phyloP scores from a whole-genome alignment of 768 basidiomycete genomes.

The Kondoa subrosea region DNA sequence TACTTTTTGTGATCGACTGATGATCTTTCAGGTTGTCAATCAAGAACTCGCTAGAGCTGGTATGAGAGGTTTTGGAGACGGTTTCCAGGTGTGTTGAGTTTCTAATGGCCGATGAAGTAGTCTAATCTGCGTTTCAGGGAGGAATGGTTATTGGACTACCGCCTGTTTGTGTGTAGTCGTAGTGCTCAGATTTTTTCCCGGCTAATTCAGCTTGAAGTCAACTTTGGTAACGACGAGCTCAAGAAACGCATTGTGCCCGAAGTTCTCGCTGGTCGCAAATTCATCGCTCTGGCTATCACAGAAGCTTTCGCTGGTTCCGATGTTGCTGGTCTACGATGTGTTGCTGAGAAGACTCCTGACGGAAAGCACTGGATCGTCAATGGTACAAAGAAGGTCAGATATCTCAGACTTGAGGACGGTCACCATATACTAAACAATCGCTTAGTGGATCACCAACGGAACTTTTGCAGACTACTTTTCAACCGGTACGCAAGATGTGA shows the following conservation, averaged over 20 bases:
- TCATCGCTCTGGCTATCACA: slow-evolving; percentile 70
- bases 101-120: too few species aligned
- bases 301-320: slow-evolving; percentile 35
- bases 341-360: slow-evolving; percentile 40
- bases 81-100: too few species aligned
- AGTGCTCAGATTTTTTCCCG: neutral
- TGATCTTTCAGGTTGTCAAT: slow-evolving; percentile 43
- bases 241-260: slow-evolving; percentile 55
- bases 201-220: slow-evolving; percentile 38
- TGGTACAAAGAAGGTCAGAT: neutral
- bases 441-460: slow-evolving; percentile 18
- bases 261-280: slow-evolving; percentile 44
- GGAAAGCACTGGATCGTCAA: slow-evolving; percentile 50
- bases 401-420: neutral
- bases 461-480: neutral
- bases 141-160: slow-evolving; percentile 38
- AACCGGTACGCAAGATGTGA: slow-evolving; percentile 12
- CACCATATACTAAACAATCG: slow-evolving; percentile 68
- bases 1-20: neutral
- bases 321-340: slow-evolving; percentile 21
- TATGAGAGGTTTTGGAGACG: slow-evolving; percentile 64
- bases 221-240: slow-evolving; percentile 58
- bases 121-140: too few species aligned
- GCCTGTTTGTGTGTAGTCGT: slow-evolving; percentile 32
- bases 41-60: slow-evolving; percentile 54